Evolutionary conservation across 805 yeast genomes (phyloP).

Genomic region (Ogataea allantospora): DNA sequence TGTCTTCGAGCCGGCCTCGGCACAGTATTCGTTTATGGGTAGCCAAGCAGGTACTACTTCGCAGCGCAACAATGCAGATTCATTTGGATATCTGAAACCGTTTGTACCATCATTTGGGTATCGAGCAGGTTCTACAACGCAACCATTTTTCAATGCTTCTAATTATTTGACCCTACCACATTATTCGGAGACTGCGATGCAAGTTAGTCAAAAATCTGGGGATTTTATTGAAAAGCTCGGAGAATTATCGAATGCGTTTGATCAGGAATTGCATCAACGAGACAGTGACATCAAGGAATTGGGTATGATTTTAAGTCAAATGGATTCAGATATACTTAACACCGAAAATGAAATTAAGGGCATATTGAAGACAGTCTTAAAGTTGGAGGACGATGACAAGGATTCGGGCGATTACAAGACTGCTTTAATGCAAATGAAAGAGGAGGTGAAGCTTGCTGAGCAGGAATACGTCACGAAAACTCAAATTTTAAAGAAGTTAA

Average conservation of each 20-base stretch:
- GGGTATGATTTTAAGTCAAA: slow-evolving; percentile 26
- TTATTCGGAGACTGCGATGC: slow-evolving; percentile 52
- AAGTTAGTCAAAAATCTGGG: slow-evolving; percentile 48
- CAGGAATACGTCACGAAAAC: slow-evolving; percentile 22
- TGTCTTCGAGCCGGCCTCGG: slow-evolving; percentile 17
- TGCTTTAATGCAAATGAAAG: slow-evolving; percentile 12
- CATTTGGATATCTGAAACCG: slow-evolving; percentile 27
- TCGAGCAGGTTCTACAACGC: slow-evolving; percentile 16
- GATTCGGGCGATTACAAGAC: slow-evolving; percentile 29
- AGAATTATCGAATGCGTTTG: slow-evolving; percentile 51
- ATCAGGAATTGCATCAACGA: slow-evolving; percentile 46
- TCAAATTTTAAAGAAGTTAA: slow-evolving; percentile 23
- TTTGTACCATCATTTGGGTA: slow-evolving; percentile 25
- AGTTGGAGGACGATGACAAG: slow-evolving; percentile 12
- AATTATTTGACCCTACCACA: slow-evolving; percentile 37
- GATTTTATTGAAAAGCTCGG: slow-evolving; percentile 50
- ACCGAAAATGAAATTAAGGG: slow-evolving; percentile 31
- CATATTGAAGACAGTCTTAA: slow-evolving; percentile 35
- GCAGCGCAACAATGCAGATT: slow-evolving; percentile 18
- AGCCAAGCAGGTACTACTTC: slow-evolving; percentile 7
- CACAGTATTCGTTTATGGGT: slow-evolving; percentile 11
- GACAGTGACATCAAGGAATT: slow-evolving; percentile 36
- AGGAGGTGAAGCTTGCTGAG: slow-evolving; percentile 18
- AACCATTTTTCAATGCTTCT: slow-evolving; percentile 20
- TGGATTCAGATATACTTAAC: slow-evolving; percentile 34